phyloP scores from a whole-genome alignment of 2,329 filamentous ascomycete species.

The Phaeomoniella chlamydospora region DNA sequence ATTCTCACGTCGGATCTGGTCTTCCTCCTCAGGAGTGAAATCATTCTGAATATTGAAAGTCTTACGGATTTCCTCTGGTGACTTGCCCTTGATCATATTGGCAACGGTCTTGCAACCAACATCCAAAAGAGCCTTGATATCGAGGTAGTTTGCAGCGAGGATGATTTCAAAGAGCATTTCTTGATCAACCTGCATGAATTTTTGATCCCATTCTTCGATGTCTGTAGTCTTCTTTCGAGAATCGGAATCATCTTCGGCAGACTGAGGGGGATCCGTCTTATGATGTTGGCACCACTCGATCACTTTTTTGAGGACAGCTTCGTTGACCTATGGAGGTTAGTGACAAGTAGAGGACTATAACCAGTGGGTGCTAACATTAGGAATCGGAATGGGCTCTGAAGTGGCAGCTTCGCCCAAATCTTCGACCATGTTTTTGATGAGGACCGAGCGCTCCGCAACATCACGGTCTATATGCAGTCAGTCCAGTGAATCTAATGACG shows the following conservation, averaged over 20 bases:
- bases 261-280: conserved; percentile 69
- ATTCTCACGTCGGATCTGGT: conserved; percentile 87
- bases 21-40: conserved; percentile 97
- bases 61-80: conserved; percentile 96
- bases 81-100: conserved; percentile 99
- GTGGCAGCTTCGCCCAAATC: conserved; percentile 58
- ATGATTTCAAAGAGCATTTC: conserved; percentile 99
- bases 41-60: conserved; percentile 99
- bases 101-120: conserved; percentile 99
- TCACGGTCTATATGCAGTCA: conserved; percentile 47
- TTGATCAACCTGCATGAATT: conserved; percentile 99
- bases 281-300: conserved; percentile 98
- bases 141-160: conserved; percentile 92
- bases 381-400: conserved; percentile 69
- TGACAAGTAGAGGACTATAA: not conserved
- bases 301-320: conserved; percentile 86
- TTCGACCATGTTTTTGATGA: conserved; percentile 98
- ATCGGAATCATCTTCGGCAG: conserved; percentile 79
- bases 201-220: conserved; percentile 99
- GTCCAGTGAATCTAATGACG: conserved; percentile 1
- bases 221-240: conserved; percentile 97
- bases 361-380: conserved; percentile 44
- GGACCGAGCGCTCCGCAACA: conserved; percentile 78
- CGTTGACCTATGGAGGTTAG: conserved; percentile 52
- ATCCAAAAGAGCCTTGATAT: conserved; percentile 95